Percentiles rank a stretch among this genome's conserved stretches.
Conservation (phyloP, 495 filamentous ascomycete genomes). For the Aspergillus bertholletiae region DNA sequence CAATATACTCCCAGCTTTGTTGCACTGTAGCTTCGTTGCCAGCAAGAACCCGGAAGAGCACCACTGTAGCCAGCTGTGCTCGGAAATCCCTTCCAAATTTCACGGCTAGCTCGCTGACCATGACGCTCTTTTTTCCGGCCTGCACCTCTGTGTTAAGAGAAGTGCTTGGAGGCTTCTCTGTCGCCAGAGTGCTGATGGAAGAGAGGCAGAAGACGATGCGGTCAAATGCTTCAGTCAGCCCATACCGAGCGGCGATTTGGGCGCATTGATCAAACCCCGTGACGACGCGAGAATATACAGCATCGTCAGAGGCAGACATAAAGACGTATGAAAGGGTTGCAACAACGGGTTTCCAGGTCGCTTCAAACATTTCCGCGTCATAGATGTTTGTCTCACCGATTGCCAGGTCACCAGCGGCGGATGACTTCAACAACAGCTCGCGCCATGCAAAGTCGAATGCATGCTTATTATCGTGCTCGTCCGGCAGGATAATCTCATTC, state of each 20-base stretch:
- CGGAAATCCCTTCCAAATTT: slow-evolving; percentile 93
- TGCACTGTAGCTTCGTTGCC: slow-evolving; percentile 75
- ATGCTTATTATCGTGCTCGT: slow-evolving; percentile 94
- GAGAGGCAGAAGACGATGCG: slow-evolving; percentile 86
- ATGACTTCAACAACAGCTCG: slow-evolving; percentile 83
- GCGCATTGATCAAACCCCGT: slow-evolving; percentile 96
- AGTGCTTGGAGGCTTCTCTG: slow-evolving; percentile 72
- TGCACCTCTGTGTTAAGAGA: slow-evolving; percentile 94
- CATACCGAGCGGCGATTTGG: slow-evolving; percentile 84
- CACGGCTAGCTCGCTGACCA: slow-evolving; percentile 98
- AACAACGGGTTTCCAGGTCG: slow-evolving; percentile 92
- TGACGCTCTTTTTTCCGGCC: slow-evolving; percentile 85
- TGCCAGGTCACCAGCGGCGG: slow-evolving; percentile 65
- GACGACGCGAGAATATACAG: slow-evolving; percentile 89
- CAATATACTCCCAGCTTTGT: slow-evolving; percentile 80
- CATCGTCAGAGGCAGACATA: slow-evolving; percentile 97
- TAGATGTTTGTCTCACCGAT: slow-evolving; percentile 91
- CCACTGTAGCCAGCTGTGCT: slow-evolving; percentile 88
- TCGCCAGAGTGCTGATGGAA: slow-evolving; percentile 82
- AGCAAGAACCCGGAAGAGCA: slow-evolving; percentile 84
- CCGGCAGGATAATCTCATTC: slow-evolving; percentile 93
- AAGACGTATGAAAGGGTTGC: slow-evolving; percentile 97
- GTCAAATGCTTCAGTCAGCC: slow-evolving; percentile 80
- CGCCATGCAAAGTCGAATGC: slow-evolving; percentile 98
- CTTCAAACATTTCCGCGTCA: slow-evolving; percentile 95